Base-by-base conservation (phyloP, 2,329 filamentous ascomycete genomes). In the Leptographium procerum region DNA sequence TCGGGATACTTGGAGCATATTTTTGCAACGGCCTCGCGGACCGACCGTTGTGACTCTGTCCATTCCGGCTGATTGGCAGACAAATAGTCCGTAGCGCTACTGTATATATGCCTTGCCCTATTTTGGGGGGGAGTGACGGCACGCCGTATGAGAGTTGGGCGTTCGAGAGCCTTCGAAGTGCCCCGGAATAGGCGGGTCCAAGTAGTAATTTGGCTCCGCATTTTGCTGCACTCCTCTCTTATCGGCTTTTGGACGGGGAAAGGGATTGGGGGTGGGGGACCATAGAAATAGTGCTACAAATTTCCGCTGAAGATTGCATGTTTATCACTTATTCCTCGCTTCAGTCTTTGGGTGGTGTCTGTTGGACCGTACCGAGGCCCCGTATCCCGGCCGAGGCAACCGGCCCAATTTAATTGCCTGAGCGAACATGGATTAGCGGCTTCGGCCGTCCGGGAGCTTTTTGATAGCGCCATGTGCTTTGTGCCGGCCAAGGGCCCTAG, bases 1-100 rank as follows among this genome's bases (percentile, higher is more conserved):
- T 89, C 85, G 10, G 86, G 81, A 61, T 88, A 92, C 13, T 82
- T 76, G 2, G 82, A 74, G 68, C 87, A 91, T 28, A 91, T 77
- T 33, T 86, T 82, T 4, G 75, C 72, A 26, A 91, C 78, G 0
- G 86, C 83, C 61, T 89, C 85, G 31, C 86, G 79, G 3, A 91
- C 87, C 59, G 79, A 81, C 40, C 89, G 65, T 65, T 91, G 87
- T 56, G 83, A 84, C 52, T 88, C 82, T 0, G 82, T 84, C 51
- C 55, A 57, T 16, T 57, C 55, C 4, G 59, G 59, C 26, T 50
- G 52, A 24, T 60, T 57, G 22, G 5, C 51, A 7, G 55, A 56
- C 16, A 60, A 45, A 22, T 29, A 59, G 6, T 59, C 58, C 7
- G 58, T 59, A 14, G 58, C 58, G 24, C 58, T 54, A 4, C 45